phyloP scores from a whole-genome alignment of 176 grass and related monocot species.

The Oryza longistaminata region DNA sequence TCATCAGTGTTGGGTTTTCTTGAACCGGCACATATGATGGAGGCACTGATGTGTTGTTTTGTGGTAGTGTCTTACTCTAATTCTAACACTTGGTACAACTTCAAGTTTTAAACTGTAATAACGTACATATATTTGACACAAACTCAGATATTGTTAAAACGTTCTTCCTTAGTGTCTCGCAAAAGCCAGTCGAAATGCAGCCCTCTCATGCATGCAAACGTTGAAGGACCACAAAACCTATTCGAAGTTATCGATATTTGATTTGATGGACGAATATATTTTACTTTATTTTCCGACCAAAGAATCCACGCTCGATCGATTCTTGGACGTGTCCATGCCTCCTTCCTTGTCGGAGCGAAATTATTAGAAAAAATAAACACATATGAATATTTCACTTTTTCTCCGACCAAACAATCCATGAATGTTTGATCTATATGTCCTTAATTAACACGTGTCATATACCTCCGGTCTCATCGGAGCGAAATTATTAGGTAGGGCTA shows the following conservation, averaged over 20 bases:
- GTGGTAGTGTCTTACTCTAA: too few species aligned
- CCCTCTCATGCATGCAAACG: background rate
- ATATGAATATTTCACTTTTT: background rate
- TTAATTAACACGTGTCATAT: background rate
- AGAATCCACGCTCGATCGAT: background rate
- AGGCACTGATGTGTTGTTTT: too few species aligned
- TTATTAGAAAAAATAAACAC: background rate
- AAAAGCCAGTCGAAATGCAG: background rate
- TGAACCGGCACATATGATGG: too few species aligned
- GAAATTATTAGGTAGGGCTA: background rate
- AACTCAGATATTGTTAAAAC: too few species aligned
- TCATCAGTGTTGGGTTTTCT: too few species aligned
- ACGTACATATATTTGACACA: too few species aligned
- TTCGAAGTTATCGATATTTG: background rate
- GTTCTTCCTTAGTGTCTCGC: too few species aligned
- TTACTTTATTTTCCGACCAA: constrained; percentile 13
- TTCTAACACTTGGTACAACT: too few species aligned
- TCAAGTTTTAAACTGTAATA: too few species aligned
- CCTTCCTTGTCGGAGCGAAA: constrained; percentile 16
- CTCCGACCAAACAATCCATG: background rate
- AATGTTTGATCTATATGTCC: background rate
- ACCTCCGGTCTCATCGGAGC: background rate
- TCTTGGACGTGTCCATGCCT: background rate
- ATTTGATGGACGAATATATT: background rate
- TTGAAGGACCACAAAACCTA: background rate